Conservation (phyloP, 73 alveolate species). For the Paramecium pentaurelia region DNA sequence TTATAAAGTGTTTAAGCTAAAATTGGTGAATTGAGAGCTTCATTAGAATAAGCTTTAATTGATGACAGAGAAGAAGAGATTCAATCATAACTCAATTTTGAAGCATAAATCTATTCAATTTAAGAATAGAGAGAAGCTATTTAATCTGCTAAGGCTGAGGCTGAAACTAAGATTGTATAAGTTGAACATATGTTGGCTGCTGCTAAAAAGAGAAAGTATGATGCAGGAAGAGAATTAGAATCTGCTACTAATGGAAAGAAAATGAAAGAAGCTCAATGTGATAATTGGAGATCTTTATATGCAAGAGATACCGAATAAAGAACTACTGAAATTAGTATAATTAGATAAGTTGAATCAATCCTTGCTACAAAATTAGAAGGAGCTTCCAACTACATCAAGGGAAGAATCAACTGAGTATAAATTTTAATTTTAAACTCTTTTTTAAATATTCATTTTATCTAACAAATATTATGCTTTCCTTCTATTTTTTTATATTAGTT, state of each 20-base stretch:
- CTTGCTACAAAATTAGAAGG: constrained; percentile 51
- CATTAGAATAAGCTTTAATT: constrained; percentile 32
- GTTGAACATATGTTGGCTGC: constrained; percentile 27
- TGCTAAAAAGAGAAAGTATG: constrained; percentile 49
- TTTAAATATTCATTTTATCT: not conserved
- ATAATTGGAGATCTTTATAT: constrained; percentile 30
- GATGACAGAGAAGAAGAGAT: constrained; percentile 44
- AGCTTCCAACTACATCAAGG: not conserved
- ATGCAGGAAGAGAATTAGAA: constrained; percentile 46
- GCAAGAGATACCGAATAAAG: constrained; percentile 54
- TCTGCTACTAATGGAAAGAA: constrained; percentile 27
- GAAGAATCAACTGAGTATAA: constrained; percentile 35
- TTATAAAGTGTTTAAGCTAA: constrained; percentile 15
- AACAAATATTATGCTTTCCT: not conserved
- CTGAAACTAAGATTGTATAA: not conserved
- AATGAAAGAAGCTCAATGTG: constrained; percentile 39
- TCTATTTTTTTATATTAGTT: no score
- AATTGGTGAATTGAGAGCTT: constrained; percentile 43
- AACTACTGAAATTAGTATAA: constrained; percentile 18
- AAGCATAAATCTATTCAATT: not conserved
- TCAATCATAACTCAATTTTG: constrained; percentile 8
- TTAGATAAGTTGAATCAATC: constrained; percentile 36
- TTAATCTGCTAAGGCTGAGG: constrained; percentile 7
- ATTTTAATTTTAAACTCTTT: not conserved
- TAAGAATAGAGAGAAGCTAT: constrained; percentile 27